Evolutionary conservation across 768 basidiomycete species (phyloP).

Genomic region (Stropharia rugosoannulata): DNA sequence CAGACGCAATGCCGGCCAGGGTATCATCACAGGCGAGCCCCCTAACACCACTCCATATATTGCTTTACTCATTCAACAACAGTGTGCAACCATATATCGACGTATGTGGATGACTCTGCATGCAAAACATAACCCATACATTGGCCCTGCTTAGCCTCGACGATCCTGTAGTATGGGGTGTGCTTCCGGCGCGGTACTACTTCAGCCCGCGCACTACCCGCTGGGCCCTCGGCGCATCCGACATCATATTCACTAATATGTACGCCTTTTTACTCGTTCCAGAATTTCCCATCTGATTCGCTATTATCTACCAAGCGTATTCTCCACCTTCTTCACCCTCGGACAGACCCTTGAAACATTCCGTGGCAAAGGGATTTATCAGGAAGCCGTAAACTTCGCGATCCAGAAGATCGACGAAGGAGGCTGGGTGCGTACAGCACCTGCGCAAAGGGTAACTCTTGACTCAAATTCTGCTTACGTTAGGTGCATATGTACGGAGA

Average conservation of each 20-base stretch:
- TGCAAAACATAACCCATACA: conserved; percentile 1
- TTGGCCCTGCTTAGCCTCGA: conserved; percentile 54
- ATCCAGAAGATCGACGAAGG: conserved; percentile 79
- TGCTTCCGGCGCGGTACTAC: conserved; percentile 67
- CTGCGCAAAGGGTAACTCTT: not conserved
- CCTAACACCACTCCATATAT: conserved; percentile 8
- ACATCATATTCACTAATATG: conserved; percentile 95
- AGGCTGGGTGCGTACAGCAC: conserved; percentile 66
- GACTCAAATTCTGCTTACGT: not conserved
- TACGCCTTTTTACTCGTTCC: conserved; percentile 35
- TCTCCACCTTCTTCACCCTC: conserved; percentile 81
- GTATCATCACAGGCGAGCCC: conserved; percentile 70
- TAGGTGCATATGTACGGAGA: conserved; percentile 92
- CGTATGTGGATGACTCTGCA: conserved; percentile 47
- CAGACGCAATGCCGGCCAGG: conserved; percentile 49
- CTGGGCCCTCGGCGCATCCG: conserved; percentile 92
- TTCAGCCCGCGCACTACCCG: conserved; percentile 60
- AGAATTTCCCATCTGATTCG: conserved; percentile 7
- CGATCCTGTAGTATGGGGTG: conserved; percentile 86
- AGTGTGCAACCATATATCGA: conserved; percentile 96
- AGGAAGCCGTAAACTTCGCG: conserved; percentile 82
- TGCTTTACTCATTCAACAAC: conserved; percentile 4
- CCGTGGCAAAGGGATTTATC: conserved; percentile 86
- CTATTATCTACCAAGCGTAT: conserved; percentile 53
- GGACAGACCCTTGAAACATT: conserved; percentile 94